Percentiles rank a stretch among this genome's conserved stretches.
These are phyloP conservation scores for Aspergillus ellipticus DNA, from an alignment of 495 filamentous ascomycete species.

Conservation along the genomic window DNA sequence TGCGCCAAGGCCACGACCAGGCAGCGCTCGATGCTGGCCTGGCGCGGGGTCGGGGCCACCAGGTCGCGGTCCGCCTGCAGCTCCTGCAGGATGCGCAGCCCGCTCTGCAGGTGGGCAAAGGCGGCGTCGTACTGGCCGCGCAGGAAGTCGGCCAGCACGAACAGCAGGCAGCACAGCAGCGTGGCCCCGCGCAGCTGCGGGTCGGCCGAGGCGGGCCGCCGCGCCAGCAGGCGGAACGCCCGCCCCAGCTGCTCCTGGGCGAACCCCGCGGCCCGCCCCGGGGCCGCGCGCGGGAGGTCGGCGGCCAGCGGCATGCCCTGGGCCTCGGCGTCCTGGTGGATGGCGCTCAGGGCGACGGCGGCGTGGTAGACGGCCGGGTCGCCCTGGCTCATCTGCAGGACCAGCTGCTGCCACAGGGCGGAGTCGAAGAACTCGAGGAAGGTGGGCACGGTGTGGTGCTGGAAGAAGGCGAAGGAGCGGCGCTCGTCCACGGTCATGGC, in stretches of 20 bases:
- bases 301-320: neutral
- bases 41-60: neutral
- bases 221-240: neutral
- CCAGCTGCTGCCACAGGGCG: constrained; percentile 17
- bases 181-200: neutral
- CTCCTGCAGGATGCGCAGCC: constrained; percentile 1
- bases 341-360: constrained; percentile 18
- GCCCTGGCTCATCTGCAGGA: constrained; percentile 14
- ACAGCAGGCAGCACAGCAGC: constrained; percentile 6
- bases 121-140: neutral
- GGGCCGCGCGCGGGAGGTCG: neutral
- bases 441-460: constrained; percentile 11
- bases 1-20: constrained; percentile 1
- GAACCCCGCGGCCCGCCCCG: neutral
- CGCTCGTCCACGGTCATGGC: constrained; percentile 22
- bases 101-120: neutral
- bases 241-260: neutral
- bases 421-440: constrained; percentile 16
- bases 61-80: neutral
- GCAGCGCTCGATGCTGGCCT: neutral
- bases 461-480: constrained; percentile 23
- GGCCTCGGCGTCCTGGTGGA: constrained; percentile 17
- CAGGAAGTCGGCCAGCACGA: neutral
- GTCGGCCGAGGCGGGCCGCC: neutral
- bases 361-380: constrained; percentile 25